Percentiles rank a stretch among this genome's conserved stretches.
These are phyloP conservation scores for Torrubiellomyces zombiae DNA, from an alignment of 2,329 filamentous ascomycete species.

Conservation along the genomic window DNA sequence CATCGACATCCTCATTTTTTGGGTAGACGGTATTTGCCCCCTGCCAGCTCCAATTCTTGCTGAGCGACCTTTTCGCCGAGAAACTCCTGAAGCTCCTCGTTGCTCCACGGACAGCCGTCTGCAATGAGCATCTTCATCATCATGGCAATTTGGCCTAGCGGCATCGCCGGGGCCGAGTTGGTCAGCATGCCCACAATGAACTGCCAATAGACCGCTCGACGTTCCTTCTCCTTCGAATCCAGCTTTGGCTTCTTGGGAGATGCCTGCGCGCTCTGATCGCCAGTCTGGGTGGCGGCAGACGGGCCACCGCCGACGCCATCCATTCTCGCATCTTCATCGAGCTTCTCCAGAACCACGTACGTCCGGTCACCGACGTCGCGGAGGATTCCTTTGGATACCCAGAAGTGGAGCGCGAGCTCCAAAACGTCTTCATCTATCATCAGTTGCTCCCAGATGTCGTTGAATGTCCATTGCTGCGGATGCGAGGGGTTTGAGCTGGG, in stretches of 20 bases:
- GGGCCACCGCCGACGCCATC: slow-evolving; percentile 16
- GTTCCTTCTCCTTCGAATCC: slow-evolving; percentile 46
- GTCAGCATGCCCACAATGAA: slow-evolving; percentile 94
- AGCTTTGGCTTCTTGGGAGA: slow-evolving; percentile 37
- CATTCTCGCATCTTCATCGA: slow-evolving; percentile 22
- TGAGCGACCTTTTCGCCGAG: slow-evolving; percentile 60
- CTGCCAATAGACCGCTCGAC: slow-evolving; percentile 60
- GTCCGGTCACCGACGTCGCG: slow-evolving; percentile 34
- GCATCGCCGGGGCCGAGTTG: slow-evolving; percentile 70
- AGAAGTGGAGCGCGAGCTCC: slow-evolving; percentile 49
- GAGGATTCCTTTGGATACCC: slow-evolving; percentile 53
- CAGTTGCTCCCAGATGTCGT: slow-evolving; percentile 39
- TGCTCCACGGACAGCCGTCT: slow-evolving; percentile 76
- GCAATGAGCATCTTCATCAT: slow-evolving; percentile 89
- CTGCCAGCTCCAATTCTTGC: slow-evolving; percentile 50
- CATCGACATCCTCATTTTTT: slow-evolving; percentile 30
- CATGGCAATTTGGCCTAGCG: slow-evolving; percentile 65
- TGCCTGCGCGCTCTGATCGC: slow-evolving; percentile 13
- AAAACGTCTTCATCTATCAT: slow-evolving; percentile 63
- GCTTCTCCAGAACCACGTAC: slow-evolving; percentile 52
- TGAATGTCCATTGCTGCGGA: slow-evolving; percentile 26
- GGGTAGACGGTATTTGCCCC: slow-evolving; percentile 52
- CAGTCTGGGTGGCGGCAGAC: slow-evolving; percentile 6
- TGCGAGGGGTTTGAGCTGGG: slow-evolving; percentile 18
- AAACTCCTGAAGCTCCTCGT: slow-evolving; percentile 74